Evolutionary conservation across 805 yeast species (phyloP), one percentile per base, ranked within the genome.

Genomic region (Spathaspora passalidarum): DNA sequence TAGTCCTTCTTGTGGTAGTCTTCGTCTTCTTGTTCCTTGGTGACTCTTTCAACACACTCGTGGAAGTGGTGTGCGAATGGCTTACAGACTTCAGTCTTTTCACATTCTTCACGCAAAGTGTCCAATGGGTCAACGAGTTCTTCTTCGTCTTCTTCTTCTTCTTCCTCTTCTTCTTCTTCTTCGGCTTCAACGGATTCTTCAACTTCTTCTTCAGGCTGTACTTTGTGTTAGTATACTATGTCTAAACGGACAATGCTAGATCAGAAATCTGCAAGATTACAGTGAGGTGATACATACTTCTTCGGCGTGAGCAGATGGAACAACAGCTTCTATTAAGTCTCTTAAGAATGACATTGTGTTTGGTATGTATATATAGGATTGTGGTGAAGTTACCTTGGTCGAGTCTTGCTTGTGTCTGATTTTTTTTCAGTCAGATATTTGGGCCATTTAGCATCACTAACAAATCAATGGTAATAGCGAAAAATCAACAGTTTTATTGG

Each of bases 1-100:
- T 88, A 78, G 9, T 76, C 82, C 60, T 79, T 80, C 48, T 86
- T 84, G 22, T 72, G 96, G 66, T 92, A 91, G 57, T 76, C 96
- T 56, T 80, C 86, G 63, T 88, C 91, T 73, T 90, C 88, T 76
- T 76, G 79, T 59, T 83, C 96, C 67, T 84, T 81, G 54, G 94
- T 82, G 54, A 92, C 98, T 77, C 97, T 89, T 73, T 88, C 97
- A 49, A 83, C 83, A 80, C 99, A 92, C 72, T 91, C 97, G 52
- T 86, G 83, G 73, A 85, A 90, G 73, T 91, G 97, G 73, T 91
- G 97, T 60, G 81, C 80, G 66, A 78, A 78, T 54, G 82, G 82
- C 57, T 82, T 76, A 71, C 96, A 86, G 43, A 80, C 79, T 47
- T 75, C 76, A 42, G 86, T 76, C 52, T 81, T 76, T 43, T 80